These are phyloP conservation scores for Diplocarpon rosae DNA, from an alignment of 2,329 filamentous ascomycete genomes.

Conservation along the genomic window DNA sequence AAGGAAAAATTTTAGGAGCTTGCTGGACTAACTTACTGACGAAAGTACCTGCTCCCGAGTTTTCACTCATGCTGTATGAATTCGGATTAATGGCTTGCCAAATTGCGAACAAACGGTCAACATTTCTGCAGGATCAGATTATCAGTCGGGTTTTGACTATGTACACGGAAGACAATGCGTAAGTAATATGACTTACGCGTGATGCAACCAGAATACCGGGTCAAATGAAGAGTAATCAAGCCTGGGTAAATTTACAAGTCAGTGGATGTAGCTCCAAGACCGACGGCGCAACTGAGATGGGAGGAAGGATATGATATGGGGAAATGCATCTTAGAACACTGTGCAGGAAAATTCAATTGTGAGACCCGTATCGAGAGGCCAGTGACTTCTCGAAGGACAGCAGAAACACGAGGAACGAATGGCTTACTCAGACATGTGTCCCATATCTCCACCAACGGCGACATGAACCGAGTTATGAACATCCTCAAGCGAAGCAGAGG, in stretches of 20 bases:
- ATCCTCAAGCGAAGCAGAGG: constrained; percentile 37
- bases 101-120: constrained; percentile 64
- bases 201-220: constrained; percentile 39
- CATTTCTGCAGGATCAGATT: constrained; percentile 33
- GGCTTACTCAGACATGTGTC: constrained; percentile 51
- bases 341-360: too few species aligned
- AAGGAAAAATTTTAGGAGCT: too few species aligned
- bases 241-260: constrained; percentile 1
- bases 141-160: background rate
- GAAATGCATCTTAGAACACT: too few species aligned
- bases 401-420: too few species aligned
- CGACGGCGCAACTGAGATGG: too few species aligned
- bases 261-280: too few species aligned
- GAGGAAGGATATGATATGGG: too few species aligned
- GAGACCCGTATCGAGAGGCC: too few species aligned
- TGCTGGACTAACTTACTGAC: too few species aligned
- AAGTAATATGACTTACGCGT: constrained; percentile 11
- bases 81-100: constrained; percentile 67
- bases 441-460: constrained; percentile 37
- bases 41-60: constrained; percentile 28
- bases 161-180: background rate
- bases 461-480: constrained; percentile 53
- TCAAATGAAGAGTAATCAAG: constrained; percentile 68
- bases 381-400: too few species aligned
- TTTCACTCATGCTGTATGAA: constrained; percentile 50